Evolutionary conservation across 352 stramenopile genomes (phyloP), one percentile per base, ranked within the genome.

Genomic region (Globisporangium iwayamae): DNA sequence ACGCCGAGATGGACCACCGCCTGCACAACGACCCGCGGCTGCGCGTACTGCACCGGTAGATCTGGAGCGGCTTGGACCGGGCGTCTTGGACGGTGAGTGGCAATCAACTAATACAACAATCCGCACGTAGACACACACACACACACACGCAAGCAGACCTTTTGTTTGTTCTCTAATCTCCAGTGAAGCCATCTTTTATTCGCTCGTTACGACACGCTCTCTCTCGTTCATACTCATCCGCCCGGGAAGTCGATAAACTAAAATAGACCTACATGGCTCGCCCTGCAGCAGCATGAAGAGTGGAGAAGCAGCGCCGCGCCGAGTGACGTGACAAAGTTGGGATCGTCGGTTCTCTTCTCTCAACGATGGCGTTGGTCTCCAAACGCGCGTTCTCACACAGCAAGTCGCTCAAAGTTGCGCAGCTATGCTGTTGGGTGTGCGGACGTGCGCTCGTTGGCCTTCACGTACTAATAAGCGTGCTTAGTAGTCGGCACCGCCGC

Each of bases 1-100:
- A 97, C 79, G 88, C 89, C 20, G 92, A 97, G 56, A 92, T 98
- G 74, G 91, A 98, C 74, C 88, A 96, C 52, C 92, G 96, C 25
- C 79, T 98, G 53, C 76, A 94, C 62, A 87, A 76, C 61, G 94
- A 98, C 67, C 71, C 78, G 54, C 85, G 93, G 1, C 78, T 98
- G 36, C 73, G 66, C 14, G 62, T 94, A 9, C 63, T 97, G 61
- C 77, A 93, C 54, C 69, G 79, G 63, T 93, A 88, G 57, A 59
- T n/a, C 22, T 2, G 16, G 20, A 36, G 11, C 36, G 38, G 36
- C 10, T n/a, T 51, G 22, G 30, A 45, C 20, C 34, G 25, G 28
- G 6, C 14, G 22, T 16, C 28, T 56, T 30, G 34, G 28, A 43
- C 20, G 28, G 16, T 30, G 30, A 43, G 30, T 9, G 34, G 48